These are phyloP conservation scores for Hypoxylon subgilvum DNA, from an alignment of 495 filamentous ascomycete species.

Conservation along the genomic window DNA sequence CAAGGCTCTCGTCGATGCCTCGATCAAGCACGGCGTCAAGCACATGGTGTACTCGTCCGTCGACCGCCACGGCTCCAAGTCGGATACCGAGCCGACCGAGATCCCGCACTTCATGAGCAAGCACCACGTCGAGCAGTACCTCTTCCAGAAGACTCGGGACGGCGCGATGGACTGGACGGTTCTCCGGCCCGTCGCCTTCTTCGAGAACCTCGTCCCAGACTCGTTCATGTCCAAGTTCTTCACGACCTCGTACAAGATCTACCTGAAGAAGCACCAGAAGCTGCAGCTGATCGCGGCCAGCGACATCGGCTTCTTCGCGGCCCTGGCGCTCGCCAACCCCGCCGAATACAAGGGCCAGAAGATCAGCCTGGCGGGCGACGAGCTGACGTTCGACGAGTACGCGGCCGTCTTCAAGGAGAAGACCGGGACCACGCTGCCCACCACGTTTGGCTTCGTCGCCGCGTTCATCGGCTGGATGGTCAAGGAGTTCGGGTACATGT, in stretches of 20 bases:
- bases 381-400: slow-evolving; percentile 59
- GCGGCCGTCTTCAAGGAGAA: slow-evolving; percentile 56
- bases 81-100: slow-evolving; percentile 57
- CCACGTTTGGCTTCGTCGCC: slow-evolving; percentile 48
- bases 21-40: slow-evolving; percentile 60
- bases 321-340: slow-evolving; percentile 55
- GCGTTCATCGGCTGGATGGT: slow-evolving; percentile 48
- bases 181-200: slow-evolving; percentile 62
- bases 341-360: slow-evolving; percentile 51
- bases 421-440: slow-evolving; percentile 53
- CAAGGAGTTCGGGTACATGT: slow-evolving; percentile 63
- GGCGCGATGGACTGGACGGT: slow-evolving; percentile 59
- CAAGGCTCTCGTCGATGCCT: slow-evolving; percentile 61
- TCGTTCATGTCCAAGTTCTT: slow-evolving; percentile 64
- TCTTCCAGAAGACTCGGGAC: slow-evolving; percentile 46
- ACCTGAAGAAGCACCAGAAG: slow-evolving; percentile 47
- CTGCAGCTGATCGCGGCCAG: slow-evolving; percentile 59
- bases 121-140: slow-evolving; percentile 64
- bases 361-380: slow-evolving; percentile 65
- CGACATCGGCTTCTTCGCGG: slow-evolving; percentile 68
- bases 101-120: slow-evolving; percentile 68
- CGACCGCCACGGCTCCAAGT: slow-evolving; percentile 63
- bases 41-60: slow-evolving; percentile 68
- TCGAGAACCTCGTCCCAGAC: slow-evolving; percentile 61
- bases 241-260: slow-evolving; percentile 49